Evolutionary conservation across 2,329 filamentous ascomycete genomes (phyloP).

Genomic region (Clarireedia sp.): DNA sequence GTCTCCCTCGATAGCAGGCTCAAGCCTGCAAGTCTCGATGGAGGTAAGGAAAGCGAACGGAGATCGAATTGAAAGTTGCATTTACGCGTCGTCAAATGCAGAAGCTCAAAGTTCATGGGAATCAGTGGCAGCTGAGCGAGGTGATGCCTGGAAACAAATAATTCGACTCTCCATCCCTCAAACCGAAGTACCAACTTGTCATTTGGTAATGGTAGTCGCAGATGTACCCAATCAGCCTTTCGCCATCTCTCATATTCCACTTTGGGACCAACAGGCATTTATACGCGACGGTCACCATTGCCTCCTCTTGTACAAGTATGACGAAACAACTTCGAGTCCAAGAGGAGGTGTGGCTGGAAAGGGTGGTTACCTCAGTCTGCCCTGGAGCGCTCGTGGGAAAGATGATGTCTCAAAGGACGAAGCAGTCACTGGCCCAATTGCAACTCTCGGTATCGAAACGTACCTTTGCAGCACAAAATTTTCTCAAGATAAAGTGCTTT

Average conservation of each 20-base stretch:
- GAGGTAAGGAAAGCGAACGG: conserved; percentile 77
- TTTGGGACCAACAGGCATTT: conserved; percentile 91
- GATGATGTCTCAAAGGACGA: conserved; percentile 64
- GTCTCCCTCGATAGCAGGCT: conserved; percentile 52
- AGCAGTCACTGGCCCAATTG: conserved; percentile 67
- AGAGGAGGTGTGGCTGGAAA: conserved; percentile 57
- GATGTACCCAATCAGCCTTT: conserved; percentile 84
- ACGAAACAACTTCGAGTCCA: conserved; percentile 73
- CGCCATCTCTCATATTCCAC: conserved; percentile 82
- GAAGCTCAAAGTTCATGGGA: conserved; percentile 77
- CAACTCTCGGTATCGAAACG: conserved; percentile 70
- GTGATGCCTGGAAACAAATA: conserved; percentile 81
- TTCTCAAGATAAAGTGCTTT: conserved; percentile 81
- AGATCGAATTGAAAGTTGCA: conserved; percentile 78
- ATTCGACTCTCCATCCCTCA: conserved; percentile 72
- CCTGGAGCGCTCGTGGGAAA: conserved; percentile 65
- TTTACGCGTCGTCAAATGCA: conserved; percentile 77
- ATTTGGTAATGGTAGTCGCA: conserved; percentile 83
- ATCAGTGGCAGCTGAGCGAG: conserved; percentile 70
- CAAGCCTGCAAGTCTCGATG: conserved; percentile 78
- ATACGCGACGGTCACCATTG: conserved; percentile 76
- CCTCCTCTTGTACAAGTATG: conserved; percentile 79
- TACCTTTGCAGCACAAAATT: conserved; percentile 92
- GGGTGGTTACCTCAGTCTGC: conserved; percentile 78
- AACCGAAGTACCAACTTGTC: conserved; percentile 71